phyloP scores from a whole-genome alignment of 495 filamentous ascomycete species.

The Penicillium psychrofluorescens region DNA sequence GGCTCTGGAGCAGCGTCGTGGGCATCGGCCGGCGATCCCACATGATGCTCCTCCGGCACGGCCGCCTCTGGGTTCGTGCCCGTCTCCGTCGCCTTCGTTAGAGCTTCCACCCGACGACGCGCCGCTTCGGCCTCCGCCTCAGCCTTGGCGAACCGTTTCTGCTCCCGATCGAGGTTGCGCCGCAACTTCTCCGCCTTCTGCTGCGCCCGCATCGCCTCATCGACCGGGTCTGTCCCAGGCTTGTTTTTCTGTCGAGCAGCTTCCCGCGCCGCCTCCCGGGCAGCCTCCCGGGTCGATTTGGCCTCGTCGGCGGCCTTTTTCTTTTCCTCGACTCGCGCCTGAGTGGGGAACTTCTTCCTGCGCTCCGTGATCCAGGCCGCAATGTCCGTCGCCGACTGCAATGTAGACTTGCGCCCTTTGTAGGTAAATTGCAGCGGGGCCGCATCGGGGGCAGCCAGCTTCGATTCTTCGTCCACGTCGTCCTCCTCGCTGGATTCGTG shows the following conservation, averaged over 20 bases:
- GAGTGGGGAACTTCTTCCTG: constrained; percentile 69
- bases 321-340: constrained; percentile 48
- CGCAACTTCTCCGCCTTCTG: constrained; percentile 44
- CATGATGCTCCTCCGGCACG: not conserved
- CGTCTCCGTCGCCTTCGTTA: constrained; percentile 17
- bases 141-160: constrained; percentile 41
- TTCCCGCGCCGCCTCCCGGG: constrained; percentile 10
- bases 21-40: not conserved
- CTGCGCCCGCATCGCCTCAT: constrained; percentile 36
- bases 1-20: not conserved
- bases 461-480: constrained; percentile 60
- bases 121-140: constrained; percentile 40
- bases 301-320: constrained; percentile 38
- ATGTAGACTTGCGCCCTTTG: constrained; percentile 30
- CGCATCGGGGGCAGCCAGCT: constrained; percentile 28
- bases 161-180: constrained; percentile 37
- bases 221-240: constrained; percentile 21
- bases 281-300: constrained; percentile 29
- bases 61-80: constrained; percentile 4
- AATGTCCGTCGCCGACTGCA: constrained; percentile 59
- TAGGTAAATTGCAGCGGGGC: constrained; percentile 37
- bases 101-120: constrained; percentile 28
- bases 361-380: constrained; percentile 76
- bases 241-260: constrained; percentile 22
- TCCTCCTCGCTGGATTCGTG: constrained; percentile 67